A percentile compares a stretch with the other conserved stretches of the same genome.
Conservation (phyloP, 2,329 filamentous ascomycete genomes). For the Metarhizium humberi region DNA sequence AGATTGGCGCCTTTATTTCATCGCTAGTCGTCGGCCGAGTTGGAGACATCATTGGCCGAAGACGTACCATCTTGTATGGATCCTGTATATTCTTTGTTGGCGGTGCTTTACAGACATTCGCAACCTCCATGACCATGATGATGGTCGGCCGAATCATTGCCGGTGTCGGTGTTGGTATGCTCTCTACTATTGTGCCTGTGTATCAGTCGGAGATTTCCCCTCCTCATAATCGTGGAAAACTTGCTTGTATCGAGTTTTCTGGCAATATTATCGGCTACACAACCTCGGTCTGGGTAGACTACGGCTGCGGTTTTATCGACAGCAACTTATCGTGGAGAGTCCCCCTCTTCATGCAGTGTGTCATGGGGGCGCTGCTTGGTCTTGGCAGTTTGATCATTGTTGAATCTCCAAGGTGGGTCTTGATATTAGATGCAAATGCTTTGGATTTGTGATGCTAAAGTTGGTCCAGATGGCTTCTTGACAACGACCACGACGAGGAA, state of each 20-base stretch:
- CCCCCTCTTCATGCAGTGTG: slow-evolving; percentile 82
- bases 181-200: slow-evolving; percentile 86
- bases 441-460: background rate
- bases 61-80: slow-evolving; percentile 86
- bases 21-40: slow-evolving; percentile 80
- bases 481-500: slow-evolving; percentile 97
- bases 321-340: slow-evolving; percentile 83
- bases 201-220: slow-evolving; percentile 95
- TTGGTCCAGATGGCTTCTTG: slow-evolving; percentile 73
- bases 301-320: slow-evolving; percentile 86
- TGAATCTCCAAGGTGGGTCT: slow-evolving; percentile 76
- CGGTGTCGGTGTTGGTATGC: slow-evolving; percentile 76
- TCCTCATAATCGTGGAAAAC: slow-evolving; percentile 87
- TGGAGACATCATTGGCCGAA: slow-evolving; percentile 83
- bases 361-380: slow-evolving; percentile 83
- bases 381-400: slow-evolving; percentile 87
- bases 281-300: slow-evolving; percentile 97
- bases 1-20: slow-evolving; percentile 85
- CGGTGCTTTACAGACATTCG: slow-evolving; percentile 74
- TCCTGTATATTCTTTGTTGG: slow-evolving; percentile 81
- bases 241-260: slow-evolving; percentile 96
- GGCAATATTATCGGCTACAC: slow-evolving; percentile 96
- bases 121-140: slow-evolving; percentile 86
- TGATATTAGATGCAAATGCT: background rate
- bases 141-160: slow-evolving; percentile 72